Base-by-base conservation (phyloP, 2,329 filamentous ascomycete genomes). In the Xylariaceae sp. region DNA sequence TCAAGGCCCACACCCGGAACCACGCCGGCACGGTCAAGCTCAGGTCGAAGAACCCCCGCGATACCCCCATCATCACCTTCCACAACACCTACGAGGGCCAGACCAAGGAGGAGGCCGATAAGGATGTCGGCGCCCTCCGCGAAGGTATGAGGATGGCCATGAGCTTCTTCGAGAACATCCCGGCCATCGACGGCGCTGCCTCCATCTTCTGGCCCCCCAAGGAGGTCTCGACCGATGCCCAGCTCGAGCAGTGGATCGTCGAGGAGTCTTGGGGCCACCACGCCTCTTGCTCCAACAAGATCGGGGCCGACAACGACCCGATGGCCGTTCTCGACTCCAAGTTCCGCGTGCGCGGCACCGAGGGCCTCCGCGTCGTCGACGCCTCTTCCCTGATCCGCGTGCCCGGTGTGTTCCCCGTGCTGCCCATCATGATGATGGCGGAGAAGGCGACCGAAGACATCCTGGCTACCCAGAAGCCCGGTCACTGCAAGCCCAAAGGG, bases 1-100 rank as follows among this genome's bases (percentile, higher is more conserved):
- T 80, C 13, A 79, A 81, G 57, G 69, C 73, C 2, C 76, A 78
- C 54, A 66, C 73, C 0, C 69, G 70, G 38, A 81, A 85, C 44
- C 63, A 54, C 1, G 73, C 71, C 5, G 83, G 83, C 7, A 73
- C 69, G 1, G 81, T 88, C 3, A 70, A 60, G 3, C 71, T 88
- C 4, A 66, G 65, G 12, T 80, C 76, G 0, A 61, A 71, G 0
- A 73, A 86, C 53, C 81, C 83, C 0, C 72, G 75, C 1, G 81
- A 85, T 38, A 64, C 69, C 3, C 83, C 83, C 0, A 57, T 72
- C 5, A 82, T 86, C 48, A 64, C 66, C 34, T 83, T 80, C 64
- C 75, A 78, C 57, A 81, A 71, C 58, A 81, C 76, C 59, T 67
- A 70, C 36, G 65, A 68, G 0, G 73, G 74, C 9, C 26, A 40